Evolutionary conservation across 2,329 filamentous ascomycete species (phyloP).

Genomic region (Periconia sp.): DNA sequence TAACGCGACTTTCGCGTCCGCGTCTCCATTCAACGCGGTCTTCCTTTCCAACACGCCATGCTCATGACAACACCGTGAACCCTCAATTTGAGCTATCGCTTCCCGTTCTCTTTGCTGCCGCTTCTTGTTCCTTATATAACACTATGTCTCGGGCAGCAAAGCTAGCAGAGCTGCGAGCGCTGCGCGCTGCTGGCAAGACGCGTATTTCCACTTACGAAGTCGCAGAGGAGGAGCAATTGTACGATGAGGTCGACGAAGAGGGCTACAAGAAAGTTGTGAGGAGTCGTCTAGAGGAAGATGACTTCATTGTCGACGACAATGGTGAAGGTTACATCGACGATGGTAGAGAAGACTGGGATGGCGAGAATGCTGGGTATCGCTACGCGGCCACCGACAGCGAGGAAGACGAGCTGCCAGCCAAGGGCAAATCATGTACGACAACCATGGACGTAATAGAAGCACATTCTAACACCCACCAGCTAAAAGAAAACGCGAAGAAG

Average conservation of each 20-base stretch:
- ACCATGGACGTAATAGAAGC: neutral
- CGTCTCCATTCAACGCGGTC: slow-evolving; percentile 18
- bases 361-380: slow-evolving; percentile 75
- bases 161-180: slow-evolving; percentile 78
- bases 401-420: slow-evolving; percentile 68
- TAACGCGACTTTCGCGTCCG: slow-evolving; percentile 15
- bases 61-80: slow-evolving; percentile 19
- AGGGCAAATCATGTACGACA: slow-evolving; percentile 62
- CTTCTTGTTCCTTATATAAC: slow-evolving; percentile 18
- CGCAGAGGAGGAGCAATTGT: slow-evolving; percentile 81
- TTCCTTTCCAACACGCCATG: slow-evolving; percentile 23
- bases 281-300: slow-evolving; percentile 86
- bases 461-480: slow-evolving; percentile 55
- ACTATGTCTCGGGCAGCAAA: slow-evolving; percentile 45
- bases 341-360: slow-evolving; percentile 72
- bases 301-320: slow-evolving; percentile 99
- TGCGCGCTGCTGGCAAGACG: slow-evolving; percentile 90
- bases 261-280: slow-evolving; percentile 97
- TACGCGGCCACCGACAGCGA: slow-evolving; percentile 72
- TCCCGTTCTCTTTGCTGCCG: slow-evolving; percentile 20
- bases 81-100: slow-evolving; percentile 8
- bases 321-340: slow-evolving; percentile 97
- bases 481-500: slow-evolving; percentile 87
- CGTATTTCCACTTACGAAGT: slow-evolving; percentile 86
- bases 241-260: slow-evolving; percentile 96